Conservation (phyloP, 805 yeast genomes). For the Yueomyces sp. region DNA sequence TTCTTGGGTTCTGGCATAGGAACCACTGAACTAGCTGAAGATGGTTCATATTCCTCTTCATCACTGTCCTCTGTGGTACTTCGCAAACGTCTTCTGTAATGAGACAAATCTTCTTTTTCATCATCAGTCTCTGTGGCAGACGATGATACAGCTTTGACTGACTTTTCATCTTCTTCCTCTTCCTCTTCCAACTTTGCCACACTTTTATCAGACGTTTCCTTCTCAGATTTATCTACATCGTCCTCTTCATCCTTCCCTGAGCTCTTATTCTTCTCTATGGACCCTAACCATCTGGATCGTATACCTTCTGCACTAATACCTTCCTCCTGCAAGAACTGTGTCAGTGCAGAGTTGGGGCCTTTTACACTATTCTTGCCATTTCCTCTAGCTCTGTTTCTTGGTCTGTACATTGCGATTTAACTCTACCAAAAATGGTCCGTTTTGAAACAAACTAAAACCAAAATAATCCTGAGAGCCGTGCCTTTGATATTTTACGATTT, state of each 20-base stretch:
- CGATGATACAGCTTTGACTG: neutral
- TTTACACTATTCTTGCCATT: constrained; percentile 21
- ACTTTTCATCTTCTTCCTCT: constrained; percentile 3
- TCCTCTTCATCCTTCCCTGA: neutral
- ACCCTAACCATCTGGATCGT: constrained; percentile 32
- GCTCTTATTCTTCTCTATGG: constrained; percentile 7
- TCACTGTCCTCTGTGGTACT: constrained; percentile 24
- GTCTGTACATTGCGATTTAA: constrained; percentile 12
- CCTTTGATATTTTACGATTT: no score
- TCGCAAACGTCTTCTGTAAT: constrained; percentile 8
- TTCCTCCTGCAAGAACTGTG: constrained; percentile 76
- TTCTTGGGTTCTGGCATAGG: constrained; percentile 1
- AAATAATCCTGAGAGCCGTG: no score
- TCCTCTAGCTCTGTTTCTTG: constrained; percentile 11
- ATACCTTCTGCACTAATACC: constrained; percentile 80
- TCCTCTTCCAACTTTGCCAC: neutral
- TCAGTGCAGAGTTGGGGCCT: constrained; percentile 73
- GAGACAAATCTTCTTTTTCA: constrained; percentile 3
- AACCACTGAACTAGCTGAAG: neutral
- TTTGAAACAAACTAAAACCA: no score
- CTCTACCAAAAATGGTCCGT: no score
- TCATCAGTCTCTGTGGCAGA: constrained; percentile 2
- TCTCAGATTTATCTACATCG: constrained; percentile 1
- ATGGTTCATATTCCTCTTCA: constrained; percentile 15
- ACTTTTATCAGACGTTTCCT: neutral